These are phyloP conservation scores for Aureobasidium subglaciale DNA, from an alignment of 2,329 filamentous ascomycete genomes.

Conservation along the genomic window DNA sequence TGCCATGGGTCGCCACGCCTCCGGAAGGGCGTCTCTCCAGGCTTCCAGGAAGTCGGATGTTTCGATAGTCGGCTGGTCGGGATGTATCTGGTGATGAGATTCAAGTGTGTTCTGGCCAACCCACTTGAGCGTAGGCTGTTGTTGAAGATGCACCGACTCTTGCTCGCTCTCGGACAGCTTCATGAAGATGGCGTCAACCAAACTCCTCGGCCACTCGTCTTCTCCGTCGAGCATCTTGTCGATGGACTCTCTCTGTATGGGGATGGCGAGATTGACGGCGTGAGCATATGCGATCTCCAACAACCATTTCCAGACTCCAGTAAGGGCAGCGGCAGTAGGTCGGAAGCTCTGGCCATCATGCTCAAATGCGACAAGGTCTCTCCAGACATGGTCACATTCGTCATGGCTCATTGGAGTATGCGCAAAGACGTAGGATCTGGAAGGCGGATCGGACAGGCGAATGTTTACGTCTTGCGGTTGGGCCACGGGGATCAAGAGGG, in stretches of 20 bases:
- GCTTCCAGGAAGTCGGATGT: conserved; percentile 28
- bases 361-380: conserved; percentile 48
- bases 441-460: conserved; percentile 13
- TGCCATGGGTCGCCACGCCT: conserved; percentile 25
- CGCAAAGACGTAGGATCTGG: conserved; percentile 30
- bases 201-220: conserved; percentile 30
- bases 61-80: conserved; percentile 14
- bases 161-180: conserved; percentile 4
- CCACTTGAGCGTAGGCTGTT: conserved; percentile 1
- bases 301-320: conserved; percentile 44
- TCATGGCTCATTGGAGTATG: conserved; percentile 46
- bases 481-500: conserved; percentile 34
- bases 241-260: conserved; percentile 25
- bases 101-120: conserved; percentile 23
- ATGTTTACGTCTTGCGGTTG: conserved; percentile 13
- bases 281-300: conserved; percentile 35
- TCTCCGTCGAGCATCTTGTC: conserved; percentile 29
- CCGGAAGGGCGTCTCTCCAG: conserved; percentile 32
- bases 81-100: not conserved
- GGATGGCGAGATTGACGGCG: conserved; percentile 32
- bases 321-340: conserved; percentile 37
- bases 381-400: conserved; percentile 47
- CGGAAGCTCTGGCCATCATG: conserved; percentile 21
- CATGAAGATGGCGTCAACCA: conserved; percentile 32
- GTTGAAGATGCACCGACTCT: not conserved